These are phyloP conservation scores for Calycina marina DNA, from an alignment of 2,329 filamentous ascomycete species.

Conservation along the genomic window DNA sequence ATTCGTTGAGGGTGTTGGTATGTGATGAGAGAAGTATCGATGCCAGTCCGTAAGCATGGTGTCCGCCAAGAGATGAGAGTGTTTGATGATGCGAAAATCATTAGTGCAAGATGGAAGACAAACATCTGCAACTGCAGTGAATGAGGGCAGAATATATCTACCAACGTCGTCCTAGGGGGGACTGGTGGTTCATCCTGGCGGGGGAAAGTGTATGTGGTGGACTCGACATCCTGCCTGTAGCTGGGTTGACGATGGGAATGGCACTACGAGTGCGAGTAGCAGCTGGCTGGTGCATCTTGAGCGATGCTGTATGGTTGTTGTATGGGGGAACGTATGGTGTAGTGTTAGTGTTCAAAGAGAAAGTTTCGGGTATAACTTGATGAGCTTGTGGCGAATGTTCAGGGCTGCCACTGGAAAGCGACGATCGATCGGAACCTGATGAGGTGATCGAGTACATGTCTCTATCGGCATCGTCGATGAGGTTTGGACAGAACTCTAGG, in stretches of 20 bases:
- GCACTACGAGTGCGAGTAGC: slow-evolving; percentile 84
- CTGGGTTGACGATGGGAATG: slow-evolving; percentile 95
- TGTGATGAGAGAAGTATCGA: slow-evolving; percentile 19
- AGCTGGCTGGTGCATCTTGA: slow-evolving; percentile 84
- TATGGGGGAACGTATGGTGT: slow-evolving; percentile 53
- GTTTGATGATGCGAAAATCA: slow-evolving; percentile 19
- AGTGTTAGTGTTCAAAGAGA: slow-evolving; percentile 56
- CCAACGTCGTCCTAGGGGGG: slow-evolving; percentile 20
- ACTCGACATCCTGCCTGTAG: slow-evolving; percentile 77
- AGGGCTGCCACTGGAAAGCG: slow-evolving; percentile 85
- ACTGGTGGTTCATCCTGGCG: slow-evolving; percentile 36
- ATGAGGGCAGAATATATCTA: slow-evolving; percentile 16
- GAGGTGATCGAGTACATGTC: slow-evolving; percentile 87
- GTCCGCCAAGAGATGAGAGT: slow-evolving; percentile 17
- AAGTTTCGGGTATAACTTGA: slow-evolving; percentile 58
- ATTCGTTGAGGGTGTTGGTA: slow-evolving; percentile 21
- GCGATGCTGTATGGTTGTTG: slow-evolving; percentile 46
- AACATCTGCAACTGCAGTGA: slow-evolving; percentile 11
- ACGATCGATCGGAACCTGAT: slow-evolving; percentile 80
- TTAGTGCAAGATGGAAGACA: slow-evolving; percentile 16
- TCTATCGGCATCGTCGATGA: slow-evolving; percentile 72
- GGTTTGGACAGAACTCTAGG: slow-evolving; percentile 83
- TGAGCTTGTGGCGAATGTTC: slow-evolving; percentile 79
- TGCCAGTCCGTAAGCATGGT: slow-evolving; percentile 18
- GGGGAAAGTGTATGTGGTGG: slow-evolving; percentile 62